Percentiles rank a stretch among this genome's conserved stretches.
Conservation (phyloP, 495 filamentous ascomycete species). For the Chaetomium fimeti region DNA sequence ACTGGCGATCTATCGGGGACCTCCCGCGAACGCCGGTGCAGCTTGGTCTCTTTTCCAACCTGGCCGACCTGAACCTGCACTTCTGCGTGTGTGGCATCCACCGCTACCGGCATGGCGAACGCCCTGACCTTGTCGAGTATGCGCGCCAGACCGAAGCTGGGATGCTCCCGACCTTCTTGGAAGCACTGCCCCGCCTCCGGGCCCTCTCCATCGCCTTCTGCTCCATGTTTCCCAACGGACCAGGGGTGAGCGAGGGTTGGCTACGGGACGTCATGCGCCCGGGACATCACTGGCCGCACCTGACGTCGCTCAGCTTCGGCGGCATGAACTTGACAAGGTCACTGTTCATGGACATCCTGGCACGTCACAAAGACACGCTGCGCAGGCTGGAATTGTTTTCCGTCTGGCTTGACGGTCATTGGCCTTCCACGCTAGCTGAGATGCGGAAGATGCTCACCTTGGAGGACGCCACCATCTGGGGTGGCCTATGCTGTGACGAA, state of each 20-base stretch:
- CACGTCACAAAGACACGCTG: constrained; percentile 2
- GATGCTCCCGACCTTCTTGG: constrained; percentile 5
- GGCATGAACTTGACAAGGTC: not conserved
- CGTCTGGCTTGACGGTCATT: not conserved
- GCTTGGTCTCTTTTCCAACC: not conserved
- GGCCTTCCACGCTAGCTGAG: not conserved
- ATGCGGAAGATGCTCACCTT: not conserved
- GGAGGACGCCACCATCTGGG: not conserved
- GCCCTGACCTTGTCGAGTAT: not conserved
- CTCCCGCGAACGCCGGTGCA: not conserved
- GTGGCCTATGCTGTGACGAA: no score
- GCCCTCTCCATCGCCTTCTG: constrained; percentile 6
- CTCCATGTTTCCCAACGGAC: not conserved
- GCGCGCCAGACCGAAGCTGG: not conserved
- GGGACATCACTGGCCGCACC: not conserved
- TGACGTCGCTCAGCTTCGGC: not conserved
- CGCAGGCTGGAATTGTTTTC: not conserved
- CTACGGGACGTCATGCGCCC: not conserved
- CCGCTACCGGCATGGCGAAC: not conserved
- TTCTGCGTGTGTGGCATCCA: not conserved
- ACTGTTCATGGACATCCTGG: constrained; percentile 1
- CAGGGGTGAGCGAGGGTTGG: not conserved
- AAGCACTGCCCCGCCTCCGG: not conserved
- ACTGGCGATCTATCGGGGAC: not conserved
- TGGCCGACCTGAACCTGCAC: not conserved